Evolutionary conservation across 768 basidiomycete genomes (phyloP).

Genomic region (Lanmaoa rubissima): DNA sequence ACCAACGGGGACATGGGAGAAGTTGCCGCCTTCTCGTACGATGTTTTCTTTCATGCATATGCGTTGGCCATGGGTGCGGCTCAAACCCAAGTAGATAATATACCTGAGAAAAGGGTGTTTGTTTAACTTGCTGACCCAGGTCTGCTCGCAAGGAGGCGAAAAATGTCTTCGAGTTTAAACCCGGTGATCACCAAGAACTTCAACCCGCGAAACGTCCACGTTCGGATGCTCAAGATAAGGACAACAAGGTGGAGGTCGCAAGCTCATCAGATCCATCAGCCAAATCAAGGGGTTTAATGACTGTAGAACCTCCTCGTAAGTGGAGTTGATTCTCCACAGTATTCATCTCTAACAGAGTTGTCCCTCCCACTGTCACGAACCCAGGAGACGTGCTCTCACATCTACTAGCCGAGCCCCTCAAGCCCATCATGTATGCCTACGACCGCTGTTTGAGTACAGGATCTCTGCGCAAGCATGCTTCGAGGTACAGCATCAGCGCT

Average conservation of each 20-base stretch:
- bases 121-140: background rate
- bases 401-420: constrained; percentile 8
- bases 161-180: background rate
- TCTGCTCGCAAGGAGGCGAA: constrained; percentile 3
- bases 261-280: background rate
- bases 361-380: background rate
- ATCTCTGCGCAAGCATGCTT: constrained; percentile 10
- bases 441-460: background rate
- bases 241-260: constrained; percentile 1
- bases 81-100: background rate
- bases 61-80: constrained; percentile 12
- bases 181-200: background rate
- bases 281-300: too few relatives aligned
- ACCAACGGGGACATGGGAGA: constrained; percentile 6
- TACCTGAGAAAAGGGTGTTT: background rate
- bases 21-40: background rate
- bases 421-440: constrained; percentile 12
- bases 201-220: background rate
- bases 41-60: constrained; percentile 10
- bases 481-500: constrained; percentile 11
- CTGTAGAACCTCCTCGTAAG: background rate
- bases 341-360: background rate
- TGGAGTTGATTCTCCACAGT: background rate
- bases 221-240: background rate
- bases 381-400: background rate